Evolutionary conservation across 2,329 filamentous ascomycete species (phyloP).

Genomic region (Pestalotiopsis sp.): DNA sequence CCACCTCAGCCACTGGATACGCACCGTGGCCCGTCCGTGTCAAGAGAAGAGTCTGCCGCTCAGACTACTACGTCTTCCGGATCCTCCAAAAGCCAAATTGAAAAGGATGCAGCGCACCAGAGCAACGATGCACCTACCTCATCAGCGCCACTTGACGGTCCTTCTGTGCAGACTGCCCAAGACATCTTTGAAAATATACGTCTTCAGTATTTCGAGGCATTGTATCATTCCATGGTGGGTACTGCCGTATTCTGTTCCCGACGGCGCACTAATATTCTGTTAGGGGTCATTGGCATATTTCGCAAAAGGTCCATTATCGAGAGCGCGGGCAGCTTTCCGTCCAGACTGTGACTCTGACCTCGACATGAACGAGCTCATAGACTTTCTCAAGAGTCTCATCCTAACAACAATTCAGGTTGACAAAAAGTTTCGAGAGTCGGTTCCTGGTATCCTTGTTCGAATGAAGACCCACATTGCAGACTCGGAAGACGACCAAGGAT

Average conservation of each 20-base stretch:
- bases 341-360: conserved; percentile 62
- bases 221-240: conserved; percentile 66
- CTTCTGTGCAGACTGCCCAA: conserved; percentile 42
- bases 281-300: conserved; percentile 82
- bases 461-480: conserved; percentile 60
- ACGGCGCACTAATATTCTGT: conserved; percentile 40
- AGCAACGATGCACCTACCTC: conserved; percentile 1
- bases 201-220: conserved; percentile 58
- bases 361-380: conserved; percentile 64
- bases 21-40: conserved; percentile 16
- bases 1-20: conserved; percentile 16
- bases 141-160: conserved; percentile 21
- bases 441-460: conserved; percentile 63
- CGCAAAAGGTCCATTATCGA: conserved; percentile 78
- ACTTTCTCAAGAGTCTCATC: conserved; percentile 71
- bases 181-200: conserved; percentile 62
- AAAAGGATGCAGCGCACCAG: not conserved
- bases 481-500: conserved; percentile 55
- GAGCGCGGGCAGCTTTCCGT: conserved; percentile 72
- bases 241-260: conserved; percentile 20
- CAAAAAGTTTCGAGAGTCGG: conserved; percentile 76
- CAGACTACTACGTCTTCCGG: conserved; percentile 6
- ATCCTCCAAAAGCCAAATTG: not conserved
- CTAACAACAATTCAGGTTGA: conserved; percentile 70
- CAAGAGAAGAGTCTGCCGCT: conserved; percentile 15